These are phyloP conservation scores for Pinus tabuliformis DNA, from an alignment of 75 land plant species.

Conservation along the genomic window DNA sequence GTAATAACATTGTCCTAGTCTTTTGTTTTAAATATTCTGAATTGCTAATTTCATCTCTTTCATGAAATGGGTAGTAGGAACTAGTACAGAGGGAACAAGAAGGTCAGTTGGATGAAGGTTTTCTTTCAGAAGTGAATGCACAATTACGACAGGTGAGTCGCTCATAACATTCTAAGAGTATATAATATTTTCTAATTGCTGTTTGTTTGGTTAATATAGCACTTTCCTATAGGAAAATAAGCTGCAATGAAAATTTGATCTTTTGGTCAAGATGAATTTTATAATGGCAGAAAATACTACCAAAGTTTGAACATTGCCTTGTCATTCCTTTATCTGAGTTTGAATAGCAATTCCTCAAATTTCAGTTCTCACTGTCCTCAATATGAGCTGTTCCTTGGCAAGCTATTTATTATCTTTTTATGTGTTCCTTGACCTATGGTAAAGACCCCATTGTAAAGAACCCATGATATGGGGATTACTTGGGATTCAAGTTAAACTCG, in stretches of 20 bases:
- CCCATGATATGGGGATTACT: too few relatives aligned
- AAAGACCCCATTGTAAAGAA: too few relatives aligned
- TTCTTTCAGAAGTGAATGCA: constrained; percentile 92
- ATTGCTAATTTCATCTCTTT: not conserved
- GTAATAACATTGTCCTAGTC: not conserved
- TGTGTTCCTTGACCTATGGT: too few relatives aligned
- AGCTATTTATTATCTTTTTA: too few relatives aligned
- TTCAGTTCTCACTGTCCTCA: not conserved
- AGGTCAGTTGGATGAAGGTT: constrained; percentile 88
- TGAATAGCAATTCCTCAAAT: not conserved
- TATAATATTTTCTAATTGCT: not conserved
- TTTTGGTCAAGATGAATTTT: not conserved
- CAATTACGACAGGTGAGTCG: constrained; percentile 83
- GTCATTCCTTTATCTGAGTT: not conserved
- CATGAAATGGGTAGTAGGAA: constrained; percentile 40
- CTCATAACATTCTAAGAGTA: not conserved
- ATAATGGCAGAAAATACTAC: not conserved
- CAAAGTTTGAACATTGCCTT: not conserved
- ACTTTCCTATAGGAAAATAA: not conserved
- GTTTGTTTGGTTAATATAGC: not conserved
- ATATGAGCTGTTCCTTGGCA: not conserved
- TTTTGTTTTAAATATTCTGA: not conserved
- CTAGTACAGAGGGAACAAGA: constrained; percentile 65
- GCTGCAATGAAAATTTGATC: not conserved
- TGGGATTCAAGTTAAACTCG: too few relatives aligned